Conservation (phyloP, 441 rosid species). For the Erodium texanum region DNA sequence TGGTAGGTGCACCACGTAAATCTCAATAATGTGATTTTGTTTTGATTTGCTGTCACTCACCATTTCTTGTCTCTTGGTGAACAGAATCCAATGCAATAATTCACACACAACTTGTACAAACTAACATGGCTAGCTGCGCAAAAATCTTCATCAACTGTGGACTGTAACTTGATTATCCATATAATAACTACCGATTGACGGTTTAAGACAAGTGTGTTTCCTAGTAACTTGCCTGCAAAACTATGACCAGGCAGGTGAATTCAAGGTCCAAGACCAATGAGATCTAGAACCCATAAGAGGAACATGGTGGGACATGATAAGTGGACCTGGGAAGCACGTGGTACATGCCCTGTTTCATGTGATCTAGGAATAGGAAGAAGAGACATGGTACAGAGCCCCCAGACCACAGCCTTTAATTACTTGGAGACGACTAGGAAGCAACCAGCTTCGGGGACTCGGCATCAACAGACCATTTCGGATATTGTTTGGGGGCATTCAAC, state of each 20-base stretch:
- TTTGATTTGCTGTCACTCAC: constrained; percentile 2
- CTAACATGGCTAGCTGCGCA: no score
- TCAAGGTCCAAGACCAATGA: not conserved
- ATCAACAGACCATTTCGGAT: no score
- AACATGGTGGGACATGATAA: not conserved
- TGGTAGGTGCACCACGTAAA: not conserved
- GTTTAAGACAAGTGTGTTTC: not conserved
- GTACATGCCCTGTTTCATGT: not conserved
- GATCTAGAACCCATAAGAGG: not conserved
- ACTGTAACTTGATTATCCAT: not conserved
- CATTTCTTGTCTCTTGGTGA: no score
- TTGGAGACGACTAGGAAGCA: no score
- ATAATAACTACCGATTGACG: not conserved
- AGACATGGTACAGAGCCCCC: no score
- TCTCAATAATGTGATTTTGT: not conserved
- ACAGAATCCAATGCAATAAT: no score
- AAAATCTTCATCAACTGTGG: no score
- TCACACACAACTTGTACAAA: no score
- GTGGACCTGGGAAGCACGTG: not conserved
- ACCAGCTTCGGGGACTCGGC: no score
- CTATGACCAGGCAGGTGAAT: not conserved
- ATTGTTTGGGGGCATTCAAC: no score
- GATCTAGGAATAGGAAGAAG: not conserved
- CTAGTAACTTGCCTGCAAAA: not conserved
- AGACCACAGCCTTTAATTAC: no score